Conservation (phyloP, 306 rosid species). For the Ormosia emarginata region DNA sequence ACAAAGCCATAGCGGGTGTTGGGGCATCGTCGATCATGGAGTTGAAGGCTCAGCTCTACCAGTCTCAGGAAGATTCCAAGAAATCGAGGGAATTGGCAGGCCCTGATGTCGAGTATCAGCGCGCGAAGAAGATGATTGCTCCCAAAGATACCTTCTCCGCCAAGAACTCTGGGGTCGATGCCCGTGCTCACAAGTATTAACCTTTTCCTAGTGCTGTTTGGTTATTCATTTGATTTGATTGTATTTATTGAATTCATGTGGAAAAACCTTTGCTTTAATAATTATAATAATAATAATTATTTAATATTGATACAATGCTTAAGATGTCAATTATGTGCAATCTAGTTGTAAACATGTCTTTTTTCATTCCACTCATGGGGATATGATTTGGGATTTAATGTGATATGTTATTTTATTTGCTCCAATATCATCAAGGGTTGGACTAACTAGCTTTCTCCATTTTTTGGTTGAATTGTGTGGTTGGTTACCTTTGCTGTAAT, state of each 20-base stretch:
- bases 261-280: no score
- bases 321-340: no score
- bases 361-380: no score
- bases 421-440: not conserved
- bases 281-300: no score
- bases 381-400: not conserved
- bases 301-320: no score
- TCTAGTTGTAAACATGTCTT: no score
- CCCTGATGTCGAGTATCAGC: constrained; percentile 63
- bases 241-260: no score
- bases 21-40: constrained; percentile 91
- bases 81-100: constrained; percentile 62
- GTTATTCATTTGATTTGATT: not conserved
- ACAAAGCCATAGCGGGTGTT: constrained; percentile 76
- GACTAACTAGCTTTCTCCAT: not conserved
- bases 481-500: not conserved
- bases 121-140: constrained; percentile 64
- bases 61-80: constrained; percentile 83
- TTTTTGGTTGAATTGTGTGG: not conserved
- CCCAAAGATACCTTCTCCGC: constrained; percentile 46
- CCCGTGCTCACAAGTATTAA: constrained; percentile 71
- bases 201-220: not conserved
- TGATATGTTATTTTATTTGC: not conserved
- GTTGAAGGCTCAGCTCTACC: constrained; percentile 83
- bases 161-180: constrained; percentile 81